Evolutionary conservation across 768 basidiomycete genomes (phyloP), one percentile per base, ranked within the genome.

Genomic region (Tulasnella sp.): DNA sequence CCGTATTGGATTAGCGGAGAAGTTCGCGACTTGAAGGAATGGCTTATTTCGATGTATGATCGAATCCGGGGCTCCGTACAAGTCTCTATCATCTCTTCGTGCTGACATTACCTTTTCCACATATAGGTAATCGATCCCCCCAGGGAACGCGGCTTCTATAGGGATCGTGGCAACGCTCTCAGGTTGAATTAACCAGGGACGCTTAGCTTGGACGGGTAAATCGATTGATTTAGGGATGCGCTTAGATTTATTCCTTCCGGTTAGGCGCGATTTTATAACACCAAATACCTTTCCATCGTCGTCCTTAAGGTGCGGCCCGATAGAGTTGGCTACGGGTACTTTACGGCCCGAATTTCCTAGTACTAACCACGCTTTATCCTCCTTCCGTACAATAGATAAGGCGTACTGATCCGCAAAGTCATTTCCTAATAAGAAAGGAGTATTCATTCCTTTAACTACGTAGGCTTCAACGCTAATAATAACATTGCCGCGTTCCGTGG

Each of bases 341-440:
- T n/a, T 6, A 3, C 74, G 6, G 8, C 46, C 46, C 3, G 74
- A 42, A 24, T 24, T 75, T 24, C 74, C 74, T 3, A 75, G 20
- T 0, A 42, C 37, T 41, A 64, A 64, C 60, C 60, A 64, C 2
- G 60, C n/a, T n/a, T 64, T 34, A 64, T 64, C 28, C 34, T 77
- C 76, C 22, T 77, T 60, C 11, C 54, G 24, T 1, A 48, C 37
- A 9, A 77, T 77, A 24, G 76, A 48, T 8, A 77, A 24, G 1
- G 40, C 46, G 40, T 77, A 77, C 12, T 77, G 44, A 37, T 80
- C 42, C 64, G 81, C 81, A 69, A 83, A 84, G 48, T 84, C 84
- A 69, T 84, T 83, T 31, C 83, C 84, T 2, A 84, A 72, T 11
- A 84, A 78, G 37, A 84, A 75, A 9, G 83, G 83, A 1, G 83